Percentiles rank a stretch among this genome's conserved stretches.
Evolutionary conservation across 345 rosid species (phyloP).

Genomic region (Populus ilicifolia): DNA sequence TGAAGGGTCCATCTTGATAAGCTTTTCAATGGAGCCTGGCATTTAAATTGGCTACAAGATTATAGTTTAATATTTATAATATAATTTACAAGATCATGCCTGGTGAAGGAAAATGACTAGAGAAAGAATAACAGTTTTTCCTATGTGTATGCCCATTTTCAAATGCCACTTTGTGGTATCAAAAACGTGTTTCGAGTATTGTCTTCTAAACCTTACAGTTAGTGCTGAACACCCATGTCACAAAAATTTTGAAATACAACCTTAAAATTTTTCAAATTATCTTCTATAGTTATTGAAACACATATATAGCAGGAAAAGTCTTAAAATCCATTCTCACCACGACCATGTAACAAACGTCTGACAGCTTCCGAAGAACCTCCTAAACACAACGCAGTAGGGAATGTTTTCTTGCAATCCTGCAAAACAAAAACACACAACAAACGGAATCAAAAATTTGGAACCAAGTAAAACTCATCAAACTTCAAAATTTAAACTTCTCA

Average conservation of each 20-base stretch:
- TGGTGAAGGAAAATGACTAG: no score
- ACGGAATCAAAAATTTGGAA: background rate
- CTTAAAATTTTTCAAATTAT: no score
- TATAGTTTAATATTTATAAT: background rate
- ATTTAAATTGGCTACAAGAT: background rate
- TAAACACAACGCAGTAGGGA: conserved; percentile 74
- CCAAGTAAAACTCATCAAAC: background rate
- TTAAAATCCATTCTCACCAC: conserved; percentile 49
- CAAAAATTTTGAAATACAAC: background rate
- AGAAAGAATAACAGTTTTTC: background rate
- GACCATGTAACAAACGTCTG: conserved; percentile 50
- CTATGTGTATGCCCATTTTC: background rate
- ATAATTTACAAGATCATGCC: no score
- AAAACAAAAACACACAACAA: conserved; percentile 10
- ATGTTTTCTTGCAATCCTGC: conserved; percentile 82
- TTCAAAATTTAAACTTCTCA: background rate
- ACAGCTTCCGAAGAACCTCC: conserved; percentile 81
- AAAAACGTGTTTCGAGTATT: background rate
- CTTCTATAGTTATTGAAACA: background rate
- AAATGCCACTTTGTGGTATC: no score
- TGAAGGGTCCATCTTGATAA: conserved; percentile 88
- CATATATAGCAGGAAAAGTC: background rate
- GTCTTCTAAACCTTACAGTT: no score
- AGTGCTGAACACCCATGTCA: no score
- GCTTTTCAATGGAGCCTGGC: conserved; percentile 78